Base-by-base conservation (phyloP, 805 yeast genomes). In the Spathaspora girioi region DNA sequence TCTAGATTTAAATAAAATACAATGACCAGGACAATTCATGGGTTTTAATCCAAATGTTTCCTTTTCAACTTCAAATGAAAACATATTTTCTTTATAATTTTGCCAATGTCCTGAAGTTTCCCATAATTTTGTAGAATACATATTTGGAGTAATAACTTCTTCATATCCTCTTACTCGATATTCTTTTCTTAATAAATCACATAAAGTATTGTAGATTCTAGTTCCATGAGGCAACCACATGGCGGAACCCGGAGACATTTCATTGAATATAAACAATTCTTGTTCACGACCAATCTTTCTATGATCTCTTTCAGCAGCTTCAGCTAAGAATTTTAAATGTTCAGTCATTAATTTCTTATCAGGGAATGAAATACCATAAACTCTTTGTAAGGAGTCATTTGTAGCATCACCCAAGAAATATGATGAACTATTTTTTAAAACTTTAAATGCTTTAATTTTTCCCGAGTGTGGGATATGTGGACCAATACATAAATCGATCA, bases 201-300 rank as follows among this genome's bases (percentile, higher is more conserved):
- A 83, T 70, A 94, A 78, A 53, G 89, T 82, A 73, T 89, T 89
- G 81, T 94, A 94, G 67, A 94, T 94, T 76, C 98, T 87, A 46
- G 99, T 85, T 73, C 99, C 99, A 66, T 93, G 99, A 48, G 99
- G 99, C 63, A 94, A 81, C 98, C 98, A 94, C 83, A 94, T 94
- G 54, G 96, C 92, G 41, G 96, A 84, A 59, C 99, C 99, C 50
- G 99, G 99, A 17, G 97, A 89, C 87, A 93, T 75, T 73, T 94
- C 99, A 71, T 94, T 84, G 82, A 94, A 94, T 73, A 86, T 83
- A 76, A 92, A 94, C 65, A 94, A 80, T 67, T 94, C 98, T 76
- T 94, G 99, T 64, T 94, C 98, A 64, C 77, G 87, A 70, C 99
- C 99, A 59, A 94, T 86, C 73, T 86, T 92, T 75, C 99, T 84